phyloP scores from a whole-genome alignment of 2,329 filamentous ascomycete genomes.

The Pseudocercospora ulei region DNA sequence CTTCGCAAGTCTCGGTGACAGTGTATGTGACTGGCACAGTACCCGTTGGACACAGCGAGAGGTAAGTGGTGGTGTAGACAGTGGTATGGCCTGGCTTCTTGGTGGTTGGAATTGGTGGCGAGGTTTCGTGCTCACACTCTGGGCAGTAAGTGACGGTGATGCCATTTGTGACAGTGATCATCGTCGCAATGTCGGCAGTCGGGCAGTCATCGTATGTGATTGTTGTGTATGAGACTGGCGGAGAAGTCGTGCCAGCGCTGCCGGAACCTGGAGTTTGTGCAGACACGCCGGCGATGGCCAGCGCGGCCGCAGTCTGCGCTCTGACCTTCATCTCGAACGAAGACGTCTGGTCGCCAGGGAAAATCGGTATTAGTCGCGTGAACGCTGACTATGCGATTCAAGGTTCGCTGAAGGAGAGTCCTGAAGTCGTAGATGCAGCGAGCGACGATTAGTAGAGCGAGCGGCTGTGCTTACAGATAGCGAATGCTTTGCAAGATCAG shows the following conservation, averaged over 20 bases:
- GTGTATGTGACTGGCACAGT: constrained; percentile 32
- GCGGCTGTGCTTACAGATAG: constrained; percentile 14
- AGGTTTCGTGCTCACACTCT: constrained; percentile 26
- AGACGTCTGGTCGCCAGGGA: neutral
- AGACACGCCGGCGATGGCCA: constrained; percentile 20
- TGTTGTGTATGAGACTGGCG: constrained; percentile 29
- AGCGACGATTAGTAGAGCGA: constrained; percentile 8
- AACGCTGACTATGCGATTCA: constrained; percentile 5
- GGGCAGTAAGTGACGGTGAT: constrained; percentile 35
- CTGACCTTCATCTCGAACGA: constrained; percentile 16
- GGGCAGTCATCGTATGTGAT: constrained; percentile 33
- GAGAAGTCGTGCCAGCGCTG: constrained; percentile 9
- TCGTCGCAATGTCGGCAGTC: constrained; percentile 25
- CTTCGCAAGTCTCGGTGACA: constrained; percentile 34
- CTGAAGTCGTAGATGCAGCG: constrained; percentile 7
- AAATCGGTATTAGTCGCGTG: constrained; percentile 6
- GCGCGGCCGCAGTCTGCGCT: constrained; percentile 9
- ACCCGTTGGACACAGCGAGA: constrained; percentile 33
- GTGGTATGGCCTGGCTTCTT: constrained; percentile 29
- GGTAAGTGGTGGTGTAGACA: constrained; percentile 34
- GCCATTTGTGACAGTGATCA: constrained; percentile 33
- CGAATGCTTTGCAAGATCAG: constrained; percentile 16
- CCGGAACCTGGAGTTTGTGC: constrained; percentile 13
- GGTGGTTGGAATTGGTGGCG: constrained; percentile 9
- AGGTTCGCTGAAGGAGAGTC: no score